A percentile compares a stretch with the other conserved stretches of the same genome.
Evolutionary conservation across 2,329 filamentous ascomycete genomes (phyloP).

Genomic region (Nemania sp.): DNA sequence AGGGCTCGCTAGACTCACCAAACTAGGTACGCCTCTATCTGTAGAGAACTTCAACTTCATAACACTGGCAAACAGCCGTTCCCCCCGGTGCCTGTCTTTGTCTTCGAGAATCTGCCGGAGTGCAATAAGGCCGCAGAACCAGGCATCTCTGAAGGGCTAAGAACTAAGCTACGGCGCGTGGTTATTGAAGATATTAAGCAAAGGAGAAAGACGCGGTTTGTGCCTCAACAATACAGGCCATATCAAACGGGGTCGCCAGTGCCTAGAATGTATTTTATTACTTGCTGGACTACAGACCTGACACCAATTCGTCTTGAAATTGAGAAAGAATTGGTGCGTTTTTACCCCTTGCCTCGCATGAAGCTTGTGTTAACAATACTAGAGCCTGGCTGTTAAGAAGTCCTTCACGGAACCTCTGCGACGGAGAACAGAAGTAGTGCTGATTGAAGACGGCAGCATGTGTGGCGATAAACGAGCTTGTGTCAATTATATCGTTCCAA

Average conservation of each 20-base stretch:
- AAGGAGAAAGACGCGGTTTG: not conserved
- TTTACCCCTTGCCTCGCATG: not conserved
- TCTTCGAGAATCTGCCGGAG: not conserved
- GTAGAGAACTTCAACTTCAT: not conserved
- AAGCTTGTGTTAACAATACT: not conserved
- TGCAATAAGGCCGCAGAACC: not conserved
- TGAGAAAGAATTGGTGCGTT: conserved; percentile 1
- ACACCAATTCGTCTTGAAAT: not conserved
- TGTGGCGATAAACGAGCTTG: not conserved
- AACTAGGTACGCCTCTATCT: not conserved
- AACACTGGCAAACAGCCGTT: not conserved
- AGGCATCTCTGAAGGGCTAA: not conserved
- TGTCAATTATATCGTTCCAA: conserved; percentile 1
- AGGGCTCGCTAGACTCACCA: not conserved
- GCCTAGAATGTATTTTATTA: not conserved
- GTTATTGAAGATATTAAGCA: not conserved
- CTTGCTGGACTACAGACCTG: not conserved
- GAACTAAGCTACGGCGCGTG: not conserved
- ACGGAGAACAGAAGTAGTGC: not conserved
- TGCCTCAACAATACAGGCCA: too few relatives aligned
- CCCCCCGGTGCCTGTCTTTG: not conserved
- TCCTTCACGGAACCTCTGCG: conserved; percentile 4
- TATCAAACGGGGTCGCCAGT: not conserved
- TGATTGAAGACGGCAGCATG: conserved; percentile 1
- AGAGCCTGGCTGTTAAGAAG: not conserved